Conservation (phyloP, 2,329 filamentous ascomycete species). For the Knoxdaviesia capensis region DNA sequence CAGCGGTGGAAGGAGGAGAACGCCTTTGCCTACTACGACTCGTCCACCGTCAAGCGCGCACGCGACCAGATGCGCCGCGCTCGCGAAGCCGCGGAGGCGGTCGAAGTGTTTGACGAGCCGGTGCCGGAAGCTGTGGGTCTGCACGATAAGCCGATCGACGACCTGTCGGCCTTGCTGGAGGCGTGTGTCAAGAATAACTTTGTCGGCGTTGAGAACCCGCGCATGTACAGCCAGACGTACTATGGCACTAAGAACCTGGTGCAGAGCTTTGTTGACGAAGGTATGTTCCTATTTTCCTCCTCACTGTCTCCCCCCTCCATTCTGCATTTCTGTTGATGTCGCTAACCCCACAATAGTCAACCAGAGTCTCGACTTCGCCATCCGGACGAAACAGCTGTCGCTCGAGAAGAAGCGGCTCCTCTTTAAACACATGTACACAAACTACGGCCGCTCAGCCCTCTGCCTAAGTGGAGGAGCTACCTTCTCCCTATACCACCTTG, state of each 20-base stretch:
- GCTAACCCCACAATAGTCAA: conserved; percentile 28
- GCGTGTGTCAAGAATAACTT: conserved; percentile 97
- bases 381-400: conserved; percentile 44
- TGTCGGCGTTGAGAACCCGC: conserved; percentile 79
- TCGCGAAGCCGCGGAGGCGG: conserved; percentile 35
- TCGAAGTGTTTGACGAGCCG: conserved; percentile 15
- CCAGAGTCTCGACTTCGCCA: conserved; percentile 43
- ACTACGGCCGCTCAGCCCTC: conserved; percentile 79
- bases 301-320: neutral
- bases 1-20: conserved; percentile 62
- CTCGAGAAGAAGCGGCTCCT: conserved; percentile 56
- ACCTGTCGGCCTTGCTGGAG: conserved; percentile 60
- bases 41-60: conserved; percentile 59
- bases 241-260: conserved; percentile 92
- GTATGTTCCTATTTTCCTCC: conserved; percentile 18
- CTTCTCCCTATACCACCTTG: conserved; percentile 94
- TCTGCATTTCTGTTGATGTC: neutral
- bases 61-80: conserved; percentile 52
- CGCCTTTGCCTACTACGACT: conserved; percentile 72
- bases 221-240: conserved; percentile 93
- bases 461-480: conserved; percentile 86
- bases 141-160: conserved; percentile 32
- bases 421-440: conserved; percentile 77
- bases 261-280: conserved; percentile 75
- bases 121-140: conserved; percentile 16